phyloP scores from a whole-genome alignment of 2,329 filamentous ascomycete species.

The Didymella segeticola region DNA sequence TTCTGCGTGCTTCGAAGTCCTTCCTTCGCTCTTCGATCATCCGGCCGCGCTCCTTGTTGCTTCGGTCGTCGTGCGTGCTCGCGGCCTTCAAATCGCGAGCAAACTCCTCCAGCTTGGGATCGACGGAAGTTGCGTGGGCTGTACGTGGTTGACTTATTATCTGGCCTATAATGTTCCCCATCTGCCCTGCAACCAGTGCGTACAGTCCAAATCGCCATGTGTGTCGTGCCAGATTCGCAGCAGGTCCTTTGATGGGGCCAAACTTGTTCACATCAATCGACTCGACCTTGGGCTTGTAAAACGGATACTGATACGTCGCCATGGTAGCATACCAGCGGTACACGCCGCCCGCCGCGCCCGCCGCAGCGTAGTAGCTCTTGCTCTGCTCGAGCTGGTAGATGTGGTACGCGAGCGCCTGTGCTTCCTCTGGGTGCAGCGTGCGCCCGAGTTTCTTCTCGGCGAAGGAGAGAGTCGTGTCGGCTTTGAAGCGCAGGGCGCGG shows the following conservation, averaged over 20 bases:
- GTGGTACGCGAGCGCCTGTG: slow-evolving; percentile 52
- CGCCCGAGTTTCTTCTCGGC: slow-evolving; percentile 46
- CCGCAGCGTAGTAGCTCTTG: slow-evolving; percentile 48
- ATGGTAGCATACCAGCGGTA: slow-evolving; percentile 46
- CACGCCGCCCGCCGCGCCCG: slow-evolving; percentile 41
- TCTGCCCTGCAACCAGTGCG: slow-evolving; percentile 32
- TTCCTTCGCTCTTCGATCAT: slow-evolving; percentile 29
- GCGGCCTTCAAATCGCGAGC: slow-evolving; percentile 43
- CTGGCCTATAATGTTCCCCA: slow-evolving; percentile 45
- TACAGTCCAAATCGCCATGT: slow-evolving; percentile 38
- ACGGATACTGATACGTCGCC: slow-evolving; percentile 50
- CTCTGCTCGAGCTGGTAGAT: slow-evolving; percentile 47
- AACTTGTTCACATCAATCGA: slow-evolving; percentile 51
- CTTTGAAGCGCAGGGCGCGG: slow-evolving; percentile 33
- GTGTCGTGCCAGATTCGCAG: slow-evolving; percentile 39
- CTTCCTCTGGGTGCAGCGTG: slow-evolving; percentile 50
- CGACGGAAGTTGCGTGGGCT: slow-evolving; percentile 44
- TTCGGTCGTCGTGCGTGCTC: slow-evolving; percentile 19
- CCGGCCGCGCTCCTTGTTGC: slow-evolving; percentile 19
- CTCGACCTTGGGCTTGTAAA: slow-evolving; percentile 49
- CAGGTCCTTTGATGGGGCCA: slow-evolving; percentile 40
- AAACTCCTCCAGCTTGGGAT: slow-evolving; percentile 52
- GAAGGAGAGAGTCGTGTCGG: slow-evolving; percentile 43
- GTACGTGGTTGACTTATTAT: slow-evolving; percentile 43
- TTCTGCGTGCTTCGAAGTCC: slow-evolving; percentile 25